Evolutionary conservation across 2,329 filamentous ascomycete species (phyloP).

Genomic region (Penicillium aurantiogriseum): DNA sequence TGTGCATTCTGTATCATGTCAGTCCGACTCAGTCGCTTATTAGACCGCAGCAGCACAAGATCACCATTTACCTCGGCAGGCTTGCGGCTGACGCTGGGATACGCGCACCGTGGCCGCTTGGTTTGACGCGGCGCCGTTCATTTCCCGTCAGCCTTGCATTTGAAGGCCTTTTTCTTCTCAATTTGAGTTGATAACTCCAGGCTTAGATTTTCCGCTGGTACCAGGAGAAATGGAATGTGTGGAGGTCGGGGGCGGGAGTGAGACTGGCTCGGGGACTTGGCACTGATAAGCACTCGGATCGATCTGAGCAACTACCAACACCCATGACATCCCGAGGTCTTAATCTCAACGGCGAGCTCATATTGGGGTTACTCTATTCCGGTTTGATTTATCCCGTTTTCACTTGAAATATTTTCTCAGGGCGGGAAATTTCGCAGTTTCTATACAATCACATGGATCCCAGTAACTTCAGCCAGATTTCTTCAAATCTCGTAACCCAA

Average conservation of each 20-base stretch:
- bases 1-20: conserved; percentile 24
- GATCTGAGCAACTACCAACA: background rate
- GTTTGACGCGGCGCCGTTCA: background rate
- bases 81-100: conserved; percentile 27
- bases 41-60: background rate
- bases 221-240: background rate
- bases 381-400: too few species aligned
- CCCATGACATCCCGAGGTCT: background rate
- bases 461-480: background rate
- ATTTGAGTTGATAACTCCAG: background rate
- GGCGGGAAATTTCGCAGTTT: background rate
- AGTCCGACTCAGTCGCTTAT: background rate
- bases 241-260: background rate
- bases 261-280: background rate
- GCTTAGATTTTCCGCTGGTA: background rate
- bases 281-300: background rate
- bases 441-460: background rate
- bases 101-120: conserved; percentile 16
- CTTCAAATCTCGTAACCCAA: conserved; percentile 36
- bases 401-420: background rate
- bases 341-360: background rate
- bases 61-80: conserved; percentile 23
- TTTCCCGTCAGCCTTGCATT: background rate
- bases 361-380: background rate
- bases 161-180: background rate